Evolutionary conservation across 164 flowering plant species (phyloP).

Genomic region (Echeveria elegans): DNA sequence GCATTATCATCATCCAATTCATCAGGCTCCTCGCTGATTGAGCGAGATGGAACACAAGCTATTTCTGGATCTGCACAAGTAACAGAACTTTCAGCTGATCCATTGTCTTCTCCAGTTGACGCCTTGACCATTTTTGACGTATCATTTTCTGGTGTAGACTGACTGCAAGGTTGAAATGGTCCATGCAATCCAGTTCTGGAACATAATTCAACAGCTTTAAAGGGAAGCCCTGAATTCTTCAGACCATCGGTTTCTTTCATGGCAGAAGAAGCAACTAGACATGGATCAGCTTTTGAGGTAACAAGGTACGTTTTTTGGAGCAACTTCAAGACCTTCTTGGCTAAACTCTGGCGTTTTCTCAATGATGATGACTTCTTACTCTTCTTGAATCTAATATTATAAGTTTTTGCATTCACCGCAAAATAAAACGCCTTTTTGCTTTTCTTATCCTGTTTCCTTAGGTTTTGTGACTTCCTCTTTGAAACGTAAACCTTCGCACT

Average conservation of each 20-base stretch:
- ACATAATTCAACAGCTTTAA: slow-evolving; percentile 9
- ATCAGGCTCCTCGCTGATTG: slow-evolving; percentile 21
- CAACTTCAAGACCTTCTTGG: slow-evolving; percentile 14
- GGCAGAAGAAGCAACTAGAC: slow-evolving; percentile 7
- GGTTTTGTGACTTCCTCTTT: slow-evolving; percentile 4
- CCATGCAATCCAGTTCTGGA: background rate
- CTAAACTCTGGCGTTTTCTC: background rate
- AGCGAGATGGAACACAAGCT: slow-evolving; percentile 14
- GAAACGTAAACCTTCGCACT: slow-evolving; percentile 12
- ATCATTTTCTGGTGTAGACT: background rate
- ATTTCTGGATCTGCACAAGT: slow-evolving; percentile 18
- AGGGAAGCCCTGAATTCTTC: slow-evolving; percentile 10
- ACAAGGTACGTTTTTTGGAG: slow-evolving; percentile 15
- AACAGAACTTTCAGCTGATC: slow-evolving; percentile 17
- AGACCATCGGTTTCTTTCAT: slow-evolving; percentile 1
- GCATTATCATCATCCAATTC: slow-evolving; percentile 9
- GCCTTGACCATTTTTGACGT: slow-evolving; percentile 10
- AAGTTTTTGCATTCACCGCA: background rate
- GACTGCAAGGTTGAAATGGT: slow-evolving; percentile 8
- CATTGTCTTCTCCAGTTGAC: slow-evolving; percentile 24
- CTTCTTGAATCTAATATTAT: slow-evolving; percentile 16
- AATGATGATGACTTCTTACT: slow-evolving; percentile 1
- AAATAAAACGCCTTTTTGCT: background rate
- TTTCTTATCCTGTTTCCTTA: slow-evolving; percentile 13
- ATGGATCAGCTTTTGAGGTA: slow-evolving; percentile 14